These are phyloP conservation scores for Aschersonia sp. DNA, from an alignment of 2,329 filamentous ascomycete species.

Conservation along the genomic window DNA sequence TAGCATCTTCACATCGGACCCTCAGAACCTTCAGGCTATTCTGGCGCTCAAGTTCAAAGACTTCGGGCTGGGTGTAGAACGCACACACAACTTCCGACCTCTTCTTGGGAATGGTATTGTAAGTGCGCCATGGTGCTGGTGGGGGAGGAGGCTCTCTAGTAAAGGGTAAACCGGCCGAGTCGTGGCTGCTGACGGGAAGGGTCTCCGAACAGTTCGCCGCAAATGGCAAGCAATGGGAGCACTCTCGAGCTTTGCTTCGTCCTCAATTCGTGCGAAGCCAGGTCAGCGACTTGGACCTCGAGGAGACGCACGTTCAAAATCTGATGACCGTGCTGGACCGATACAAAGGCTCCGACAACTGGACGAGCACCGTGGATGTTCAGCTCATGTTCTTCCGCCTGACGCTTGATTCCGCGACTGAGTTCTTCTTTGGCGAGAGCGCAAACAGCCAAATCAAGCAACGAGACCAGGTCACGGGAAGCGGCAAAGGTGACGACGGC, in stretches of 20 bases:
- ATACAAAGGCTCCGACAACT: constrained; percentile 15
- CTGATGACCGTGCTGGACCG: constrained; percentile 12
- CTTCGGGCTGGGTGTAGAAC: constrained; percentile 11
- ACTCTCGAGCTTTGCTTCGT: constrained; percentile 21
- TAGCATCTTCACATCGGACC: constrained; percentile 9
- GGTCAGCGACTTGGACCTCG: constrained; percentile 26
- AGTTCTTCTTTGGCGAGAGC: constrained; percentile 51
- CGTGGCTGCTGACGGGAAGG: no score
- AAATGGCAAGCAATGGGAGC: constrained; percentile 20
- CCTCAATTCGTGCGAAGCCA: constrained; percentile 26
- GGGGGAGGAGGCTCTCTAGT: no score
- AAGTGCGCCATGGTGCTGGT: constrained; percentile 1
- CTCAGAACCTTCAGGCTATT: constrained; percentile 14
- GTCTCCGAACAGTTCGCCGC: constrained; percentile 13
- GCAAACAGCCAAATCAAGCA: constrained; percentile 22
- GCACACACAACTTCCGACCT: constrained; percentile 14
- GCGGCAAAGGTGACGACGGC: background rate
- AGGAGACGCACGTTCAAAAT: constrained; percentile 21
- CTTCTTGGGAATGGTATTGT: constrained; percentile 28
- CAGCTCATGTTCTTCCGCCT: constrained; percentile 31
- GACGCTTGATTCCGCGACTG: constrained; percentile 32
- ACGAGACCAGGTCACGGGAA: constrained; percentile 4
- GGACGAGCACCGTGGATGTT: constrained; percentile 24
- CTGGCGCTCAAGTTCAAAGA: constrained; percentile 12
- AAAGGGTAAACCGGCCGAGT: no score